Evolutionary conservation across 768 basidiomycete species (phyloP).

Genomic region (Lentinula edodes): DNA sequence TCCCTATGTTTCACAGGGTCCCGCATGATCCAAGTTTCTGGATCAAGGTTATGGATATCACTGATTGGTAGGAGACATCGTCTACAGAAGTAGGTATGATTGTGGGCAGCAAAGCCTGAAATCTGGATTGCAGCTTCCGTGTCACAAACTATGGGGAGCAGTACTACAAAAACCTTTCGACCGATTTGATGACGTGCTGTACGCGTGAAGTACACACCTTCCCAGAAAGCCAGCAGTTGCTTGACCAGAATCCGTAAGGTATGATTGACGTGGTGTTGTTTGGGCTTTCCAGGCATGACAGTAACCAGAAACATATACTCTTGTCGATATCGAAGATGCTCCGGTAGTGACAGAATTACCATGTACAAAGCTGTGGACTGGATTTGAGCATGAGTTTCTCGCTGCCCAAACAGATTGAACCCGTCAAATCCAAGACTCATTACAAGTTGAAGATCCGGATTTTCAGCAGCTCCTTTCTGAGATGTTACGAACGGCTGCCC

Average conservation of each 20-base stretch:
- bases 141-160: constrained; percentile 31
- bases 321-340: constrained; percentile 22
- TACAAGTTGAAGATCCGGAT: constrained; percentile 4
- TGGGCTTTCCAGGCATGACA: constrained; percentile 31
- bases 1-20: constrained; percentile 8
- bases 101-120: constrained; percentile 13
- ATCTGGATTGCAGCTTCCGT: constrained; percentile 24
- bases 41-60: constrained; percentile 15
- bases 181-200: constrained; percentile 19
- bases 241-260: constrained; percentile 27
- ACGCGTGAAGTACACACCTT: constrained; percentile 21
- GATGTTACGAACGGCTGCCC: constrained; percentile 12
- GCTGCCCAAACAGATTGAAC: constrained; percentile 9
- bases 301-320: constrained; percentile 39
- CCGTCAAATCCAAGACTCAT: not conserved
- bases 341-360: constrained; percentile 11
- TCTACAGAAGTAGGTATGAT: not conserved
- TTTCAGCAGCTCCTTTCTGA: not conserved
- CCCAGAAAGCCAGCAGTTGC: constrained; percentile 28
- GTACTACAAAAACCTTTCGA: constrained; percentile 18
- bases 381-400: constrained; percentile 1
- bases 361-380: no score
- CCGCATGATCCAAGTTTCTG: constrained; percentile 10
- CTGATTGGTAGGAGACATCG: not conserved
- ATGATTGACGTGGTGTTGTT: constrained; percentile 25